Evolutionary conservation across 257 asterid genomes (phyloP).

Genomic region (Solanum dulcamara): DNA sequence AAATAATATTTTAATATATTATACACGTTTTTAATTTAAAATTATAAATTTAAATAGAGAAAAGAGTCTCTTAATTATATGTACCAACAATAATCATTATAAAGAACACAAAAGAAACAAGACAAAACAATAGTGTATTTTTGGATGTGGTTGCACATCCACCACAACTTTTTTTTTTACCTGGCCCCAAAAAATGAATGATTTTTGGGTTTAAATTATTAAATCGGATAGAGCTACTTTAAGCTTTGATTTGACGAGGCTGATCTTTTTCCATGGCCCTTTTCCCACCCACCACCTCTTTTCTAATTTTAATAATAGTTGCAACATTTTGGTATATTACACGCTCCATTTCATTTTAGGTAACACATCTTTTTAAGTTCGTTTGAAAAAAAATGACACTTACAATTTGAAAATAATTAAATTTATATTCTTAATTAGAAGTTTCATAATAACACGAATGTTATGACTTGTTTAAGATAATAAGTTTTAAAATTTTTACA

Average conservation of each 20-base stretch:
- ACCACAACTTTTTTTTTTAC: neutral
- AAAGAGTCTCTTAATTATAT: neutral
- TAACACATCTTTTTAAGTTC: neutral
- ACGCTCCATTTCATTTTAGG: neutral
- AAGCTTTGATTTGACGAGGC: neutral
- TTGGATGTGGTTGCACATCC: neutral
- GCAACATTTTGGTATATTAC: neutral
- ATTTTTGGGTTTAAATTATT: neutral
- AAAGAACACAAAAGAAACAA: neutral
- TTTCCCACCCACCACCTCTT: neutral
- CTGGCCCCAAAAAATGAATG: neutral
- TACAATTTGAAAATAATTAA: neutral
- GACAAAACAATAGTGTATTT: neutral
- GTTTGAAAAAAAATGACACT: neutral
- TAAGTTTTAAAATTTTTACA: neutral
- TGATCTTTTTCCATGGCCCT: neutral
- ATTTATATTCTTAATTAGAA: neutral
- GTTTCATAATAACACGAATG: neutral
- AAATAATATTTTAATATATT: neutral
- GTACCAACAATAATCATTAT: neutral
- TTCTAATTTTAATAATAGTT: neutral
- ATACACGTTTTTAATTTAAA: neutral
- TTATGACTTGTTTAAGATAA: neutral
- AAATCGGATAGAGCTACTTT: neutral
- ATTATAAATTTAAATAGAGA: neutral